These are phyloP conservation scores for Andrographis paniculata DNA, from an alignment of 305 asterid genomes.

Conservation along the genomic window DNA sequence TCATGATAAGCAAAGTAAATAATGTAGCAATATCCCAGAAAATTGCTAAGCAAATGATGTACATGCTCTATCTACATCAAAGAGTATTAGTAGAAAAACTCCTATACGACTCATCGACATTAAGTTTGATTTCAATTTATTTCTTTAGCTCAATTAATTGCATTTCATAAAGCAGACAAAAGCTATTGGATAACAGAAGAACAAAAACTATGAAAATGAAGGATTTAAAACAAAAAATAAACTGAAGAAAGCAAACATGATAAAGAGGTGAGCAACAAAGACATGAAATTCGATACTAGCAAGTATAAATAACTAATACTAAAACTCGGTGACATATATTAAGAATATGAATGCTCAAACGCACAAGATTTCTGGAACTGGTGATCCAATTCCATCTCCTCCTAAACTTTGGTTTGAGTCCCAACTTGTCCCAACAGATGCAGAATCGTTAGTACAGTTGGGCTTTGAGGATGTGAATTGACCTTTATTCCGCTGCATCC, in stretches of 20 bases:
- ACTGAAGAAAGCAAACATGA: too few species aligned
- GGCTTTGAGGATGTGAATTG: conserved; percentile 50
- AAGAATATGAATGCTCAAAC: conserved; percentile 11
- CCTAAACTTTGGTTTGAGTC: conserved; percentile 51
- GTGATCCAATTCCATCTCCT: conserved; percentile 35
- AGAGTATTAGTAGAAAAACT: too few species aligned
- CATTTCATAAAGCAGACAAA: background rate
- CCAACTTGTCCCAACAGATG: conserved; percentile 57
- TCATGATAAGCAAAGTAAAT: too few species aligned
- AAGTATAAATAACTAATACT: background rate
- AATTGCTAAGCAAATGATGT: background rate
- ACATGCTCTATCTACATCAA: too few species aligned
- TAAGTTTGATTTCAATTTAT: too few species aligned
- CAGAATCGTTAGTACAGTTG: conserved; percentile 43
- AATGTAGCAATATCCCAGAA: background rate
- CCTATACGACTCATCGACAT: too few species aligned
- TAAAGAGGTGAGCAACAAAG: too few species aligned
- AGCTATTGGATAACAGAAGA: too few species aligned
- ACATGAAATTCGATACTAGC: too few species aligned
- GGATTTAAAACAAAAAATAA: conserved; percentile 16
- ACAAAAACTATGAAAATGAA: too few species aligned
- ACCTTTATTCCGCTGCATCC: conserved; percentile 57
- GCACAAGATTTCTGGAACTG: conserved; percentile 48
- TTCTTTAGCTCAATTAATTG: too few species aligned
- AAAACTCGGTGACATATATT: background rate